Evolutionary conservation across 441 rosid species (phyloP).

Genomic region (Gossypium davidsonii): DNA sequence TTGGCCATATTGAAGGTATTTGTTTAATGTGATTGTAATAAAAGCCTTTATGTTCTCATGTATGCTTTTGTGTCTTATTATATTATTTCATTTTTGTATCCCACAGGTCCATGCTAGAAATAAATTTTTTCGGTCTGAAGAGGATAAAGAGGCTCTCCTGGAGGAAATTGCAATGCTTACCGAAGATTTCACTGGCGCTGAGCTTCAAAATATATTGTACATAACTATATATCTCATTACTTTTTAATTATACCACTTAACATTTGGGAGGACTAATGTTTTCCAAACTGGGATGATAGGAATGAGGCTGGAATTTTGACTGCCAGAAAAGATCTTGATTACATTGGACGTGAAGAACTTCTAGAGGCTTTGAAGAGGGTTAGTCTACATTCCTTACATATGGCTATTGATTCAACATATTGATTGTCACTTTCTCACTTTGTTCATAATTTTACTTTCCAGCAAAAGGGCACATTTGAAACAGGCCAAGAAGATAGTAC

Average conservation of each 20-base stretch:
- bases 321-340: constrained; percentile 89
- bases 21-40: not conserved
- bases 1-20: constrained; percentile 83
- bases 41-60: constrained; percentile 15
- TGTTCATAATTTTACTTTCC: constrained; percentile 25
- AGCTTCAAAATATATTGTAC: constrained; percentile 93
- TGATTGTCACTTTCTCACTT: constrained; percentile 15
- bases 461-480: constrained; percentile 98
- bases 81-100: constrained; percentile 13
- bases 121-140: constrained; percentile 79
- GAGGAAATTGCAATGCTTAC: constrained; percentile 77
- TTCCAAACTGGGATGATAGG: constrained; percentile 38
- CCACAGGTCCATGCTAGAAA: constrained; percentile 92
- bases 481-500: constrained; percentile 94
- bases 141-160: constrained; percentile 63
- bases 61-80: constrained; percentile 12
- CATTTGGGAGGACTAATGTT: constrained; percentile 21
- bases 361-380: constrained; percentile 91
- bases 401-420: constrained; percentile 7
- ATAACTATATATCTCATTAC: constrained; percentile 5
- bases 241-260: not conserved
- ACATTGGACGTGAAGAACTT: constrained; percentile 85
- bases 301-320: constrained; percentile 98
- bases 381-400: constrained; percentile 19
- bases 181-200: constrained; percentile 94